Percentiles rank a stretch among this genome's conserved stretches.
Conservation (phyloP, 148 eudicot genomes). For the Amaranthus palmeri region DNA sequence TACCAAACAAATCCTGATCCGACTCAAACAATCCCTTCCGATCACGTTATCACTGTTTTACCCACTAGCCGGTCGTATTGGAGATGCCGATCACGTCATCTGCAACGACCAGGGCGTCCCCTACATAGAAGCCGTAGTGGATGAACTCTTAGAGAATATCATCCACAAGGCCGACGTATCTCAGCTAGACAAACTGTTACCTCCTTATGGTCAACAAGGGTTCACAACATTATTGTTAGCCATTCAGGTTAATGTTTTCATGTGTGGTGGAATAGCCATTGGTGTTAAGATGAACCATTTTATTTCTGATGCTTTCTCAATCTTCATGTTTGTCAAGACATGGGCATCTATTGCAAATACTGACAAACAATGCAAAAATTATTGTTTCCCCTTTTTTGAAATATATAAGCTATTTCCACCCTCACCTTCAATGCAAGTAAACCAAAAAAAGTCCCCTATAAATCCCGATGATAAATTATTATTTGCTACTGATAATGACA, state of each 20-base stretch:
- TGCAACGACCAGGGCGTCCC: conserved; percentile 31
- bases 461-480: no score
- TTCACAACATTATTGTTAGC: conserved; percentile 5
- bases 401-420: conserved; percentile 25
- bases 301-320: conserved; percentile 33
- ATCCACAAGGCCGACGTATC: neutral
- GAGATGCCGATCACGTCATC: conserved; percentile 2
- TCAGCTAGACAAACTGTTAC: conserved; percentile 12
- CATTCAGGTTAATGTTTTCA: conserved; percentile 32
- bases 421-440: no score
- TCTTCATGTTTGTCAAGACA: conserved; percentile 22
- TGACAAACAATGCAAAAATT: neutral
- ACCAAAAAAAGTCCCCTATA: no score
- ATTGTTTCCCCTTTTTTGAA: conserved; percentile 12
- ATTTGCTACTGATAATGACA: no score
- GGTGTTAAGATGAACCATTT: conserved; percentile 25
- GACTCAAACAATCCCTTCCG: conserved; percentile 16
- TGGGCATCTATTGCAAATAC: conserved; percentile 33
- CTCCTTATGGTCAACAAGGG: neutral
- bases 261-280: conserved; percentile 34
- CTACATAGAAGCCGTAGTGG: conserved; percentile 7
- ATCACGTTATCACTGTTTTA: conserved; percentile 16
- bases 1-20: neutral
- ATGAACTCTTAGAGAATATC: conserved; percentile 2
- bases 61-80: conserved; percentile 29